Base-by-base conservation (phyloP, 2,329 filamentous ascomycete species). In the Trichophyton rubrum region DNA sequence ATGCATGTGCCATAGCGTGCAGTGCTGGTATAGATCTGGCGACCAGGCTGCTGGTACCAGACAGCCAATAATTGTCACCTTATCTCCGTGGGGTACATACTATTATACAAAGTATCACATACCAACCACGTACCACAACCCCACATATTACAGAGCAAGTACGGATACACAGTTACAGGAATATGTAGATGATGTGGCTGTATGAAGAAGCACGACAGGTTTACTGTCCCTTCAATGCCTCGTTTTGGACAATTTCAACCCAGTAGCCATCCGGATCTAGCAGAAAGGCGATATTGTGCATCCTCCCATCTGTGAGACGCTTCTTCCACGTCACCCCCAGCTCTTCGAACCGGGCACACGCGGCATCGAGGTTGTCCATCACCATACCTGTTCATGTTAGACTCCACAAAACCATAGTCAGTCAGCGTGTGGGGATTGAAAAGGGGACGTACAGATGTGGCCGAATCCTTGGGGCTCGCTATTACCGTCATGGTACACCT, bases 401-500 rank as follows among this genome's bases (percentile, higher is more conserved):
- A 38, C n/a, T 7, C n/a, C 9, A 47, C 20, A 47, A 22, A 22
- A 20, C 7, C 9, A 20, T 9, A 38, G 33, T 11, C 11, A 38
- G 33, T 3, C 11, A 4, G 33, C 8, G 33, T 9, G 33, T 38
- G 33, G 33, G 11, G 33, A 38, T 3, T 3, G 13, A 38, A 35
- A 38, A 38, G 11, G 11, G 47, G 56, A 79, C 83, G 77, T 74
- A 87, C 90, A 95, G 63, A 96, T 90, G 70, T 96, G 91, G 0
- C 92, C 91, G 66, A 96, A 97, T 0, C 93, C 93, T 73, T 96
- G 90, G 0, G 92, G 92, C 72, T 95, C 80, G 47, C 85, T 80
- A 73, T 99, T 99, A 41, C 93, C 93, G 67, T 95, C 86, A 75
- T 99, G 92, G 72, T 99, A 99, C 71, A 96, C 93, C 65, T 77